These are phyloP conservation scores for Alternaria incomplexa DNA, from an alignment of 2,329 filamentous ascomycete genomes.

Conservation along the genomic window DNA sequence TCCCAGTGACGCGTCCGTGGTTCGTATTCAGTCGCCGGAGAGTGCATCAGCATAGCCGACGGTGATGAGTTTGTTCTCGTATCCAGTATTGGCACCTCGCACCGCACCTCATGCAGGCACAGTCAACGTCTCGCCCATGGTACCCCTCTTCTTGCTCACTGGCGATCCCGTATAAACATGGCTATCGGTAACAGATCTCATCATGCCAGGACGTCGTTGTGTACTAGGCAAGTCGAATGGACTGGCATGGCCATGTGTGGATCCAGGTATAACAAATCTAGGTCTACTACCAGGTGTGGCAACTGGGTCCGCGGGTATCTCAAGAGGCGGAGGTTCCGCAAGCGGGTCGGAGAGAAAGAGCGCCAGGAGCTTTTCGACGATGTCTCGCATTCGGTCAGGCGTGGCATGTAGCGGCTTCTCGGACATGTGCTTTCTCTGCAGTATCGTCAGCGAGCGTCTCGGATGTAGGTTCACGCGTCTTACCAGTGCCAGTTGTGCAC, in stretches of 20 bases:
- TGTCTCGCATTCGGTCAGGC: conserved; percentile 54
- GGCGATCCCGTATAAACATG: conserved; percentile 33
- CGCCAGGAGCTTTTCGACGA: conserved; percentile 54
- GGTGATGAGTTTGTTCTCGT: not conserved
- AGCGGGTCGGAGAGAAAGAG: conserved; percentile 57
- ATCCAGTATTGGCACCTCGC: not conserved
- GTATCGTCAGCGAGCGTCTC: not conserved
- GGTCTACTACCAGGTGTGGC: conserved; percentile 39
- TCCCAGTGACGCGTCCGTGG: not conserved
- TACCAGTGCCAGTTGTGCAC: conserved; percentile 56
- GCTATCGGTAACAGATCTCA: conserved; percentile 22
- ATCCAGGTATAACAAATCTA: conserved; percentile 23
- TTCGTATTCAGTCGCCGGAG: not conserved
- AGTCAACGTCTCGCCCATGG: not conserved
- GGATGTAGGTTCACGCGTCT: not conserved
- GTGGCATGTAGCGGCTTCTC: conserved; percentile 47
- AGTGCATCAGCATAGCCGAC: not conserved
- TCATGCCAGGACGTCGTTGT: conserved; percentile 17
- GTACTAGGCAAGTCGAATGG: conserved; percentile 44
- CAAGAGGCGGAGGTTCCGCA: conserved; percentile 21
- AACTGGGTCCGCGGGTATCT: conserved; percentile 18
- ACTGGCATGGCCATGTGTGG: conserved; percentile 32
- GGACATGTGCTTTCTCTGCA: conserved; percentile 48
- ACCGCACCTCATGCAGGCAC: conserved; percentile 1
- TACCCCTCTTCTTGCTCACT: conserved; percentile 23